Percentiles rank a stretch among this genome's conserved stretches.
These are phyloP conservation scores for Trypanosoma conorhini DNA, from an alignment of 208 protist genomes.

Conservation along the genomic window DNA sequence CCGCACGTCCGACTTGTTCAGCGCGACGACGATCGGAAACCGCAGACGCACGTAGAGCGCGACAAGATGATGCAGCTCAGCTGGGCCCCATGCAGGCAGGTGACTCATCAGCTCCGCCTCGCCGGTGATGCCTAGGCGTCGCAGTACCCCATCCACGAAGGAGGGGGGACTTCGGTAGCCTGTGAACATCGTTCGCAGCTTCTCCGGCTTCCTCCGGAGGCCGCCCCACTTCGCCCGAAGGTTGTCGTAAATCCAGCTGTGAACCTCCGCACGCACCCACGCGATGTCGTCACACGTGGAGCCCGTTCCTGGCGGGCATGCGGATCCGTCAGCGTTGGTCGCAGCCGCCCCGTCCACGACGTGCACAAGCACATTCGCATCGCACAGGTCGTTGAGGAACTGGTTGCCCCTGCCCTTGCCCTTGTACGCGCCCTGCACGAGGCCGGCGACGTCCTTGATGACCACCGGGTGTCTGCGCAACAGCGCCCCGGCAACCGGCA, in stretches of 20 bases:
- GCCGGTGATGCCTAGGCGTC: slow-evolving; percentile 47
- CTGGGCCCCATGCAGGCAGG: slow-evolving; percentile 57
- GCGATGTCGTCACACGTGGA: slow-evolving; percentile 82
- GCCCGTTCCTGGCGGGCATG: slow-evolving; percentile 56
- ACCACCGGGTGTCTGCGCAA: slow-evolving; percentile 79
- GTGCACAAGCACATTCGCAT: slow-evolving; percentile 94
- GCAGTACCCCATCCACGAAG: slow-evolving; percentile 76
- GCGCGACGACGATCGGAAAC: slow-evolving; percentile 91
- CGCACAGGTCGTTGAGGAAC: slow-evolving; percentile 95
- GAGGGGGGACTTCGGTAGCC: slow-evolving; percentile 85
- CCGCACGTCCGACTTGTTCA: slow-evolving; percentile 92
- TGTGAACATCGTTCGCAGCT: slow-evolving; percentile 91
- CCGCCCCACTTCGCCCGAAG: slow-evolving; percentile 78
- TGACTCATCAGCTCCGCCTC: slow-evolving; percentile 34
- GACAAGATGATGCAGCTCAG: slow-evolving; percentile 88
- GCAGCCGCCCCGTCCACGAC: slow-evolving; percentile 91
- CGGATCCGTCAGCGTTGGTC: slow-evolving; percentile 89
- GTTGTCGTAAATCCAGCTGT: slow-evolving; percentile 96
- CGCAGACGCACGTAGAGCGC: slow-evolving; percentile 87
- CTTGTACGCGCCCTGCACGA: slow-evolving; percentile 94
- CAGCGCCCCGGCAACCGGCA: slow-evolving; percentile 29
- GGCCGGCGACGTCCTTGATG: slow-evolving; percentile 93
- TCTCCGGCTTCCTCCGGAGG: slow-evolving; percentile 59
- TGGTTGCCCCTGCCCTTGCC: slow-evolving; percentile 93
- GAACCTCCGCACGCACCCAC: slow-evolving; percentile 93